Percentiles rank a stretch among this genome's conserved stretches.
These are phyloP conservation scores for Colletotrichum scovillei DNA, from an alignment of 2,329 filamentous ascomycete species.

Conservation along the genomic window DNA sequence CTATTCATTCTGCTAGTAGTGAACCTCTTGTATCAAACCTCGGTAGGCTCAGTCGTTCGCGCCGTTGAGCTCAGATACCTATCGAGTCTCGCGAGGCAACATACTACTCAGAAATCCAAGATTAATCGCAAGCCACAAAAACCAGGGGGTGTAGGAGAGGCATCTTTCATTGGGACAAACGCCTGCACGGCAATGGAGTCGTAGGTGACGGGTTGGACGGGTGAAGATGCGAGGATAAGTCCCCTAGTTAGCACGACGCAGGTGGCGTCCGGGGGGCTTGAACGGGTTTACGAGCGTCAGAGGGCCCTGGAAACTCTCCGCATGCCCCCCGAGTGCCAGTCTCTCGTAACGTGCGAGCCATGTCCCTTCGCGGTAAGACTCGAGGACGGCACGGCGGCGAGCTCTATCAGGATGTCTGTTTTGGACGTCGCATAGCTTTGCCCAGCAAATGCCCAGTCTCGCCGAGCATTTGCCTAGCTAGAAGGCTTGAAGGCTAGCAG, in stretches of 20 bases:
- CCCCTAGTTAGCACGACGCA: conserved; percentile 1
- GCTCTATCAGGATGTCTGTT: conserved; percentile 6
- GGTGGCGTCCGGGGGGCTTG: conserved; percentile 20
- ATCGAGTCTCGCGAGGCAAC: neutral
- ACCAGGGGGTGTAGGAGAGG: neutral
- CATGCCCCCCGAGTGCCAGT: neutral
- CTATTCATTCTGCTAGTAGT: neutral
- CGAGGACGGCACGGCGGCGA: neutral
- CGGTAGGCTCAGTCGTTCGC: neutral
- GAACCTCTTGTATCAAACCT: neutral
- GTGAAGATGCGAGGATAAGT: neutral
- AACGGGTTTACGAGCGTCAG: neutral
- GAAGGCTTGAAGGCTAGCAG: neutral
- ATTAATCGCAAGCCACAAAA: neutral
- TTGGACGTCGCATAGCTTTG: conserved; percentile 9
- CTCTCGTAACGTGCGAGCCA: neutral
- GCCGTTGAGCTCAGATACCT: neutral
- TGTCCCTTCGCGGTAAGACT: neutral
- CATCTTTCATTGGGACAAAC: conserved; percentile 19
- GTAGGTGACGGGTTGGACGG: conserved; percentile 14
- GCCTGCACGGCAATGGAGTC: conserved; percentile 26
- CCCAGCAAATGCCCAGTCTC: conserved; percentile 3
- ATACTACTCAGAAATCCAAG: neutral
- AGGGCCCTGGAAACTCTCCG: conserved; percentile 6
- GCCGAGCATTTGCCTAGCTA: conserved; percentile 8